Percentiles rank a stretch among this genome's conserved stretches.
Evolutionary conservation across 352 stramenopile genomes (phyloP).

Genomic region (Pythium vanterpoolii): DNA sequence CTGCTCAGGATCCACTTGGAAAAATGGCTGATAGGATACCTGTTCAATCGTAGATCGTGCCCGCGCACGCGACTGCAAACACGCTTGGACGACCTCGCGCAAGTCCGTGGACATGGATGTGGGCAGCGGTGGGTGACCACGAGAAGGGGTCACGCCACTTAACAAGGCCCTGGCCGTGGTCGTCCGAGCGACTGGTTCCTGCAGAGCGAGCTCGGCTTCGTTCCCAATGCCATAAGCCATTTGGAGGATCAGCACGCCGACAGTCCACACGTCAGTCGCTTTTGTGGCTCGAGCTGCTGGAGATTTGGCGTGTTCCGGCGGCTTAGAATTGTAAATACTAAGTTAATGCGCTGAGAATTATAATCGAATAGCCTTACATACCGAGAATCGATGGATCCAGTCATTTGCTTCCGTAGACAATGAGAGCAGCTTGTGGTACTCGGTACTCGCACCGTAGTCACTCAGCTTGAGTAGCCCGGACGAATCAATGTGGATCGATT

Average conservation of each 20-base stretch:
- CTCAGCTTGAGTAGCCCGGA: slow-evolving; percentile 52
- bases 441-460: slow-evolving; percentile 39
- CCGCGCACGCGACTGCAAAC: slow-evolving; percentile 40
- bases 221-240: slow-evolving; percentile 34
- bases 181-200: not conserved
- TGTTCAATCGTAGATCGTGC: slow-evolving; percentile 32
- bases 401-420: slow-evolving; percentile 5
- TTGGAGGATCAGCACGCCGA: slow-evolving; percentile 54
- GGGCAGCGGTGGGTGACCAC: slow-evolving; percentile 35
- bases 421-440: not conserved
- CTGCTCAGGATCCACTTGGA: slow-evolving; percentile 45
- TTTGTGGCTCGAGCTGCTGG: too few relatives aligned
- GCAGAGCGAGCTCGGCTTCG: not conserved
- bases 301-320: slow-evolving; percentile 11
- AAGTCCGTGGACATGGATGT: slow-evolving; percentile 41
- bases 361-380: not conserved
- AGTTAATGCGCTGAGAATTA: not conserved
- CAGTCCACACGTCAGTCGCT: slow-evolving; percentile 44
- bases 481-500: slow-evolving; percentile 58
- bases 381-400: slow-evolving; percentile 15
- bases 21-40: slow-evolving; percentile 43
- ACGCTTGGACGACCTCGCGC: slow-evolving; percentile 37
- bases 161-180: too few relatives aligned
- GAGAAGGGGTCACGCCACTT: not conserved
- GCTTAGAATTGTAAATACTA: not conserved